Base-by-base conservation (phyloP, 1,139 yeast genomes). In the Sugiyamaella neomexicana region DNA sequence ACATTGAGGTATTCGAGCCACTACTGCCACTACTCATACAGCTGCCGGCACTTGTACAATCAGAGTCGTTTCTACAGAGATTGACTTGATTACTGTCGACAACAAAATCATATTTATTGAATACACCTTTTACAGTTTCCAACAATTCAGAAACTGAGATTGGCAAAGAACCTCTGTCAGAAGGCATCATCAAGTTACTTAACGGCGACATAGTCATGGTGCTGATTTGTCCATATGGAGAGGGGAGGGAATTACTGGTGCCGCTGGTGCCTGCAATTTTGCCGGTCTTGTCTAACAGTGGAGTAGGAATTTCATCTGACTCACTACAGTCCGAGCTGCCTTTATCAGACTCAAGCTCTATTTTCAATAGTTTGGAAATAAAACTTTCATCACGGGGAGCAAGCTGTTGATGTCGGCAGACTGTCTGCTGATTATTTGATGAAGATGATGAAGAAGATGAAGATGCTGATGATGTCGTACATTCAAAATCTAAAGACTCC, bases 321-420 rank as follows among this genome's bases (percentile, higher is more conserved):
- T 54, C 57, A 25, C 55, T 45, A 27, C 48, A 53, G 8, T 38
- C 46, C 12, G 52, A 45, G 36, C 55, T 53, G 2, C 57, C 50
- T 43, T 51, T 42, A 36, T 54, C 57, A 8, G 57, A 54, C n/a
- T 38, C 40, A 16, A 54, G 50, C 29, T 54, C 57, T 9, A 54
- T 34, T 17, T 54, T 44, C 37, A 48, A 20, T 41, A 46, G 16
- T 20, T 34, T 42, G 34, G 39, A 27, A 25, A 49, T n/a, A 25
- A 32, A 42, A n/a, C 38, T 34, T 15, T 41, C 52, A 15, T 49
- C 52, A 10, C 13, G n/a, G 16, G 12, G 41, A 9, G 17, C 31
- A 13, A 34, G 48, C 15, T 39, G 43, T 6, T 15, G 44, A 6
- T 4, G 31, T 12, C 20, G 5, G 15, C 15, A 25, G 15, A 38